A percentile compares a stretch with the other conserved stretches of the same genome.
Conservation (phyloP, 441 rosid genomes). For the Caryocar brasiliense region DNA sequence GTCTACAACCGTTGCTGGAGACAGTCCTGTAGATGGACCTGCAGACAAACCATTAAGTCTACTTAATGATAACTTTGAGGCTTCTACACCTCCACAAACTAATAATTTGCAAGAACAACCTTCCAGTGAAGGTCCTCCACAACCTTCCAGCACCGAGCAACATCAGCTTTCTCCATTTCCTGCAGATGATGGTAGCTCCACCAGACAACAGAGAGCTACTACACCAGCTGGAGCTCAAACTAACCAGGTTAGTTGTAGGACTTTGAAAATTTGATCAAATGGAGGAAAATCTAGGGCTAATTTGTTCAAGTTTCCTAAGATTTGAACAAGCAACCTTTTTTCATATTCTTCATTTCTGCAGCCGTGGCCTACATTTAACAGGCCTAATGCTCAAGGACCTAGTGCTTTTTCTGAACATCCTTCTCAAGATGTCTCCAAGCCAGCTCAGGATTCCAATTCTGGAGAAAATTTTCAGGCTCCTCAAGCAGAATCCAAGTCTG, state of each 20-base stretch:
- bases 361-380: slow-evolving; percentile 19
- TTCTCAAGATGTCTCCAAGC: slow-evolving; percentile 18
- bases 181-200: slow-evolving; percentile 6
- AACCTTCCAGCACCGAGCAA: slow-evolving; percentile 15
- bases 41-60: not conserved
- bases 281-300: not conserved
- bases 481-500: slow-evolving; percentile 23
- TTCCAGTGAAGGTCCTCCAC: slow-evolving; percentile 15
- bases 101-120: slow-evolving; percentile 16
- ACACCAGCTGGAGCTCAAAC: slow-evolving; percentile 3
- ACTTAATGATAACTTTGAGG: slow-evolving; percentile 7
- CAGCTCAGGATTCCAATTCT: slow-evolving; percentile 18
- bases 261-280: not conserved
- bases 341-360: slow-evolving; percentile 12
- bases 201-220: slow-evolving; percentile 14
- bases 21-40: not conserved
- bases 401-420: slow-evolving; percentile 19
- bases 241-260: slow-evolving; percentile 37
- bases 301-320: not conserved
- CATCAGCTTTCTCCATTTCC: slow-evolving; percentile 19
- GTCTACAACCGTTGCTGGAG: not conserved
- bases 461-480: slow-evolving; percentile 21
- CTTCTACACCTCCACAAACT: slow-evolving; percentile 1
- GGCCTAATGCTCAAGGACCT: slow-evolving; percentile 21
- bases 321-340: not conserved